Conservation (phyloP, 345 rosid genomes). For the Durio zibethinus region DNA sequence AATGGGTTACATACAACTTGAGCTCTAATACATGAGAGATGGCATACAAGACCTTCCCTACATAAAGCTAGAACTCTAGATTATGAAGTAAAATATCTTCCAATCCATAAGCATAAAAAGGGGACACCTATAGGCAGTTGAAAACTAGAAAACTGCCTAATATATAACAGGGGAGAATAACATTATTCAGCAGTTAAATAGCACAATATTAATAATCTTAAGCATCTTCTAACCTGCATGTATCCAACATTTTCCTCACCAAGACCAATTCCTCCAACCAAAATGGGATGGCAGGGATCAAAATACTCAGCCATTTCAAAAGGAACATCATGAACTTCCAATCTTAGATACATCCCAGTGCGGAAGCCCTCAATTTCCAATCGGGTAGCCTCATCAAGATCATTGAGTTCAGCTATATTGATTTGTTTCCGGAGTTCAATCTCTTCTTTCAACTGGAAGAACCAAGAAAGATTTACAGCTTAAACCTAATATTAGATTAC, state of each 20-base stretch:
- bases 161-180: neutral
- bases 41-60: neutral
- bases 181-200: neutral
- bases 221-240: slow-evolving; percentile 74
- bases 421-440: slow-evolving; percentile 70
- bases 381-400: slow-evolving; percentile 74
- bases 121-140: neutral
- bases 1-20: neutral
- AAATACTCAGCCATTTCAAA: slow-evolving; percentile 90
- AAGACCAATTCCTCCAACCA: slow-evolving; percentile 83
- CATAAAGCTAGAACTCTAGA: neutral
- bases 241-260: slow-evolving; percentile 90
- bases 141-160: neutral
- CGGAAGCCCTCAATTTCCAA: slow-evolving; percentile 81
- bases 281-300: slow-evolving; percentile 83
- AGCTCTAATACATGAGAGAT: neutral
- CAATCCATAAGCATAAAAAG: neutral
- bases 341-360: slow-evolving; percentile 76
- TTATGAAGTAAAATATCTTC: neutral
- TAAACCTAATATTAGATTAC: neutral
- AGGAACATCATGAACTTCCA: slow-evolving; percentile 90
- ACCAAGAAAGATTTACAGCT: neutral
- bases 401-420: slow-evolving; percentile 72
- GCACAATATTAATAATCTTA: neutral
- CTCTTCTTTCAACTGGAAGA: slow-evolving; percentile 81